Percentiles rank a stretch among this genome's conserved stretches.
phyloP scores from a whole-genome alignment of 768 basidiomycete genomes.

The Kwoniella botswanensis region DNA sequence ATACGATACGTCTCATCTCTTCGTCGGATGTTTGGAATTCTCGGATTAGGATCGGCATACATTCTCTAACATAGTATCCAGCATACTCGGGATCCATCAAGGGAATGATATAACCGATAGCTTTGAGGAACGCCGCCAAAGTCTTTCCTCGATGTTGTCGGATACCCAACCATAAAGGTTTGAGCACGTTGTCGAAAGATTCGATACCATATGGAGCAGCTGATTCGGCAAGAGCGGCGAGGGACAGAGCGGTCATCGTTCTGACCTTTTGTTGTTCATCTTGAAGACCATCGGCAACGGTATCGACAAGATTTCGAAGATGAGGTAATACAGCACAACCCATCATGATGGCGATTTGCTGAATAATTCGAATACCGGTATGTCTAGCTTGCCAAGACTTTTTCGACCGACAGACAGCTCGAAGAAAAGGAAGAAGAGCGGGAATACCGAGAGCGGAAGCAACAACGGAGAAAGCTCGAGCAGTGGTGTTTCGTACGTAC shows the following conservation, averaged over 20 bases:
- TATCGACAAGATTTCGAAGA: conserved; percentile 92
- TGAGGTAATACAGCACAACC: conserved; percentile 97
- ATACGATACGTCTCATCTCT: conserved; percentile 99
- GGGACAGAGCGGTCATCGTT: conserved; percentile 89
- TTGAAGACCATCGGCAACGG: conserved; percentile 87
- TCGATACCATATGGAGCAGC: conserved; percentile 99
- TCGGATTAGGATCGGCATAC: conserved; percentile 64
- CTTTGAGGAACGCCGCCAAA: conserved; percentile 92
- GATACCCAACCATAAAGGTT: conserved; percentile 91
- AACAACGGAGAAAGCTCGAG: conserved; percentile 97
- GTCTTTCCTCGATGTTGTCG: conserved; percentile 94
- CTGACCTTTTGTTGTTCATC: conserved; percentile 96
- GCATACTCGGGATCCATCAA: conserved; percentile 99
- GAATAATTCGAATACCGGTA: conserved; percentile 98
- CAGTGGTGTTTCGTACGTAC: conserved; percentile 98
- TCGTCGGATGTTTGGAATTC: conserved; percentile 99
- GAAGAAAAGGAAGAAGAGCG: conserved; percentile 94
- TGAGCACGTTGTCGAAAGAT: conserved; percentile 96
- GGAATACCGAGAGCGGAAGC: conserved; percentile 98
- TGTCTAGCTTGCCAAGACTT: conserved; percentile 99
- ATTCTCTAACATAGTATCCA: conserved; percentile 96
- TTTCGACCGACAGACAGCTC: conserved; percentile 97
- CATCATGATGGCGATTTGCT: conserved; percentile 99
- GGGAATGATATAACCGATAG: conserved; percentile 98
- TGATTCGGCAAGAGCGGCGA: conserved; percentile 95